Evolutionary conservation across 805 yeast species (phyloP).

Genomic region (Hanseniaspora valbyensis): DNA sequence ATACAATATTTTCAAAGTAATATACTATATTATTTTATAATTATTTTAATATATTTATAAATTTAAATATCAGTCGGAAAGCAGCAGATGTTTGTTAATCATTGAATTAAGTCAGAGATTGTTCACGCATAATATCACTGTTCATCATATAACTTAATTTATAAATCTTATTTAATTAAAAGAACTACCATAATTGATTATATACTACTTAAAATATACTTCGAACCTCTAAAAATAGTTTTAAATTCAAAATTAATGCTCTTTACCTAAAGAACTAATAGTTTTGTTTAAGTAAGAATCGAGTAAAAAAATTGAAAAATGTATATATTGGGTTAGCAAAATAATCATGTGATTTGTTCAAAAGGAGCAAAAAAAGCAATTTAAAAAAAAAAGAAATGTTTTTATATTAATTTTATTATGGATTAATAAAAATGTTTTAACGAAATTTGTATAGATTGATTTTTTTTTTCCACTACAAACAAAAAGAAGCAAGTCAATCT

Average conservation of each 20-base stretch:
- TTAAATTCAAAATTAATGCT: not conserved
- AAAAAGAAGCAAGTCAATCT: too few species aligned
- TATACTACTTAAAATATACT: too few species aligned
- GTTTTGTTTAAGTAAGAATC: not conserved
- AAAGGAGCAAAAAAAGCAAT: not conserved
- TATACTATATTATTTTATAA: slow-evolving; percentile 11
- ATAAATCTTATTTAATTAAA: too few species aligned
- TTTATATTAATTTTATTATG: too few species aligned
- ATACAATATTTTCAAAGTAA: not conserved
- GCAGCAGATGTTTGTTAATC: slow-evolving; percentile 33
- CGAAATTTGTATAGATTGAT: too few species aligned
- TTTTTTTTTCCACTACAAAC: too few species aligned
- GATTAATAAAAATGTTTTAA: too few species aligned
- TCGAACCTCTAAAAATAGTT: too few species aligned
- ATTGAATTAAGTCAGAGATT: slow-evolving; percentile 30
- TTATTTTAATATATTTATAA: not conserved
- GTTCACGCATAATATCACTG: slow-evolving; percentile 31
- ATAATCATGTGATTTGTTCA: not conserved
- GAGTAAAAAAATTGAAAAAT: not conserved
- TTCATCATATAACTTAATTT: slow-evolving; percentile 26
- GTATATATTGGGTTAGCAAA: not conserved
- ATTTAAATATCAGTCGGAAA: slow-evolving; percentile 30
- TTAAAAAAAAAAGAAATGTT: too few species aligned
- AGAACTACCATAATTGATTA: not conserved
- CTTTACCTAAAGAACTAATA: not conserved